phyloP scores from a whole-genome alignment of 78 protist genomes.

The Guillardia theta region DNA sequence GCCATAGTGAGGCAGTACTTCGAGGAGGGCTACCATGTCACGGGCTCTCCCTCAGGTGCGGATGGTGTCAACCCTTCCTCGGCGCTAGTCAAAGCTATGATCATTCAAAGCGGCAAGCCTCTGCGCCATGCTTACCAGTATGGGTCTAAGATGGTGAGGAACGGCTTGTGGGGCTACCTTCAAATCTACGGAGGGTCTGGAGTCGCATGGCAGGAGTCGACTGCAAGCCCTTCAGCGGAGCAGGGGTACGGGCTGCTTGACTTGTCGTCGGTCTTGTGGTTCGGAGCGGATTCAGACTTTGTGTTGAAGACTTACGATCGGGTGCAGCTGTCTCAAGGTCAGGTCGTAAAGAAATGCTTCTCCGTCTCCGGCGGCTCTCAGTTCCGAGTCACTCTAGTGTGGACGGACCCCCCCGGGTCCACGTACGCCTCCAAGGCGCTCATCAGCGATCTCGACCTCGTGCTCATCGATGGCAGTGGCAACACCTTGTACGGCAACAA shows the following conservation, averaged over 20 bases:
- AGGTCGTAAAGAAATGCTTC: background rate
- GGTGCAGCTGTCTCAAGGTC: background rate
- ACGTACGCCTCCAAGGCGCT: background rate
- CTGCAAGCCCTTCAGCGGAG: background rate
- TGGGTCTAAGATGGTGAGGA: too few species aligned
- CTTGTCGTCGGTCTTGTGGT: background rate
- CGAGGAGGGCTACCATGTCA: background rate
- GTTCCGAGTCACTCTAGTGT: constrained; percentile 64
- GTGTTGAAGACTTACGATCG: background rate
- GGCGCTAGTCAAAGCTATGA: constrained; percentile 20
- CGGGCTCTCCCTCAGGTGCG: too few species aligned
- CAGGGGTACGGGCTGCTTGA: background rate
- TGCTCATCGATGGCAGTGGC: background rate
- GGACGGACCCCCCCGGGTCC: constrained; percentile 76
- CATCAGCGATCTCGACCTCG: background rate
- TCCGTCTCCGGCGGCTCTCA: background rate
- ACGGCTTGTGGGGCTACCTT: background rate
- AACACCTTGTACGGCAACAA: background rate
- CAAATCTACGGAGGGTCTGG: background rate
- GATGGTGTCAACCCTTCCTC: background rate
- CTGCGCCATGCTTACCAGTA: background rate
- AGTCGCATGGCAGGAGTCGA: too few species aligned
- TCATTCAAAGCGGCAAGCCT: background rate
- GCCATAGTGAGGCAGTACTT: constrained; percentile 41
- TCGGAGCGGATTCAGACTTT: background rate